Base-by-base conservation (phyloP, 2,329 filamentous ascomycete species). In the Talaromyces amestolkiae region DNA sequence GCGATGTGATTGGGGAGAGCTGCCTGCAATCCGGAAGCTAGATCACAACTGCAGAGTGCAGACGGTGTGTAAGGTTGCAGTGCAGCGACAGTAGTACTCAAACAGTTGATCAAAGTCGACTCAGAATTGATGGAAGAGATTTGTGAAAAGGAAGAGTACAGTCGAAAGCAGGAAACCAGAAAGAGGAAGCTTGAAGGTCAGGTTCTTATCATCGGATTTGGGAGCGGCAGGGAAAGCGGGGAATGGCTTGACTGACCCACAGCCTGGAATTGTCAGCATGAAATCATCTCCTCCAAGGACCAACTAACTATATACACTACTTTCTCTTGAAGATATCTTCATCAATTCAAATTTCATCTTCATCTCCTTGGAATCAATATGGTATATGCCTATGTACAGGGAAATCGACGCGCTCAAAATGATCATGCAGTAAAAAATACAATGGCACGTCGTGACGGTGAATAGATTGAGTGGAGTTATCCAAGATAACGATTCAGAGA, bases 1-100 rank as follows among this genome's bases (percentile, higher is more conserved):
- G 60, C 45, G 47, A 53, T 53, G 15, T 62, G 60, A 62, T 62
- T 61, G 59, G 59, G 37, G 59, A 53, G 35, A 53, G 60, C 60
- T 62, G 45, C 19, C n/a, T 51, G 59, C 43, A 6, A n/a, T 35
- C 41, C 43, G 43, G 58, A 61, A 51, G 58, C 58, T 61, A 61
- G 58, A 39, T 17, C 43, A 19, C 45, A 24, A 10, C n/a, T 22
- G 43, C 45, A 19, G 41, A 31, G 13, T 61, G 35, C 45, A 54
- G 13, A 43, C 10, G 22, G 47, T 31, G 33, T 37, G 51, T 33
- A 31, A 33, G 49, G 27, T 31, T 37, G 53, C 31, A 22, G n/a
- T 56, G 33, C 53, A 24, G n/a, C n/a, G 19, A 24, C 24, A 17
- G n/a, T 22, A 17, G n/a, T 22, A 3, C 53, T 56, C n/a, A 10